Conservation (phyloP, 2,329 filamentous ascomycete species). For the Leptographium radiaticola region DNA sequence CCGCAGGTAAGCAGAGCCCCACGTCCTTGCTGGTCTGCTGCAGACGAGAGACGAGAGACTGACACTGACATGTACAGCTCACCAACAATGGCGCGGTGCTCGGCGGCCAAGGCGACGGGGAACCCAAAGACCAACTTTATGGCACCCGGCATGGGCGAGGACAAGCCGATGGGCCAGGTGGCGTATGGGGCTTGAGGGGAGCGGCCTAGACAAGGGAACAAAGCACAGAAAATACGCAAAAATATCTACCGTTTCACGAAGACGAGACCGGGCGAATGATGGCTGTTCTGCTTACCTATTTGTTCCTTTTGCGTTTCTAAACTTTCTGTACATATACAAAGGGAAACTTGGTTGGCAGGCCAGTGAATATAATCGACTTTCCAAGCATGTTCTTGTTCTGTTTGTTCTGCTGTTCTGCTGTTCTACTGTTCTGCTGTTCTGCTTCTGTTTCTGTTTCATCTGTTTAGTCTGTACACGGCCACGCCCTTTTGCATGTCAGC, state of each 20-base stretch:
- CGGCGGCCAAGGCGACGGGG: conserved; percentile 74
- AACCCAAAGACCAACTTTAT: conserved; percentile 70
- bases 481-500: background rate
- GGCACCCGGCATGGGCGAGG: conserved; percentile 55
- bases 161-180: conserved; percentile 47
- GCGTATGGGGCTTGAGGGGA: conserved; percentile 39
- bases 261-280: conserved; percentile 15
- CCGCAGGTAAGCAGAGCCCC: conserved; percentile 54
- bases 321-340: conserved; percentile 15
- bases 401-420: background rate
- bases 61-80: conserved; percentile 48
- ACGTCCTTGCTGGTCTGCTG: too few relatives aligned
- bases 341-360: conserved; percentile 8
- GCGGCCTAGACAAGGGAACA: conserved; percentile 5
- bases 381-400: background rate
- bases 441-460: background rate
- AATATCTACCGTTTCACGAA: background rate
- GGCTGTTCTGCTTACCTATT: conserved; percentile 9
- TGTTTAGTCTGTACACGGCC: too few relatives aligned
- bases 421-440: background rate
- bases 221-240: conserved; percentile 9
- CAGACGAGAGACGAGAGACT: background rate
- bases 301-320: conserved; percentile 3
- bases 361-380: conserved; percentile 9
- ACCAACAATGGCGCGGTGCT: conserved; percentile 96